A percentile compares a stretch with the other conserved stretches of the same genome.
Conservation (phyloP, 257 asterid genomes). For the Solanum virginianum region DNA sequence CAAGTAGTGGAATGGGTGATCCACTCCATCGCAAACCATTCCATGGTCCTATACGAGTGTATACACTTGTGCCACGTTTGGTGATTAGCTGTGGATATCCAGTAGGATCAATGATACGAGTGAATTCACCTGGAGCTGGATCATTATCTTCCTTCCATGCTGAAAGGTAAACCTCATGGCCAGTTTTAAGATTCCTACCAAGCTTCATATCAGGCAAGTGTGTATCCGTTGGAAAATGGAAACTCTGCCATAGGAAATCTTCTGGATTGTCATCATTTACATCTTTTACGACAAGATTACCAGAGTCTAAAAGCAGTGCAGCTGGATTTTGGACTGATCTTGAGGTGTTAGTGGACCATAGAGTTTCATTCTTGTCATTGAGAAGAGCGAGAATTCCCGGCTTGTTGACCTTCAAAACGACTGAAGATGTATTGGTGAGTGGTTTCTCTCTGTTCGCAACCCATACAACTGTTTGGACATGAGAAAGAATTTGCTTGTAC, state of each 20-base stretch:
- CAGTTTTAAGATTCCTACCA: constrained; percentile 10
- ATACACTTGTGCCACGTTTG: background rate
- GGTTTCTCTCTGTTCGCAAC: background rate
- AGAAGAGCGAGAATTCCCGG: background rate
- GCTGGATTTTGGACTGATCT: background rate
- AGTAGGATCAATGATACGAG: constrained; percentile 5
- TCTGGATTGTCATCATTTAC: constrained; percentile 3
- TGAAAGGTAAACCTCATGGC: background rate
- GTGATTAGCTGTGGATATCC: constrained; percentile 5
- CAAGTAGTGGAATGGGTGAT: too few species aligned
- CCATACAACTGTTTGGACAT: background rate
- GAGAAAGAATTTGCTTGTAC: background rate
- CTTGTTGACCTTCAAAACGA: too few species aligned
- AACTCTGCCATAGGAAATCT: constrained; percentile 16
- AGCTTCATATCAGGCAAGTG: constrained; percentile 7
- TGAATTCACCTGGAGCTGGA: background rate
- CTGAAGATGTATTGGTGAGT: background rate
- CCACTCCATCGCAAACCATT: background rate
- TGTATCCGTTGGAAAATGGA: constrained; percentile 10
- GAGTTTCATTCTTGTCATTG: background rate
- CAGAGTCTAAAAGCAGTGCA: constrained; percentile 15
- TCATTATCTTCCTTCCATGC: background rate
- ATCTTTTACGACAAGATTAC: constrained; percentile 23
- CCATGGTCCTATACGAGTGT: background rate
- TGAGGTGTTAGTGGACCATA: constrained; percentile 19